phyloP scores from a whole-genome alignment of 306 rosid genomes.

The Cyclanthera cordifolia region DNA sequence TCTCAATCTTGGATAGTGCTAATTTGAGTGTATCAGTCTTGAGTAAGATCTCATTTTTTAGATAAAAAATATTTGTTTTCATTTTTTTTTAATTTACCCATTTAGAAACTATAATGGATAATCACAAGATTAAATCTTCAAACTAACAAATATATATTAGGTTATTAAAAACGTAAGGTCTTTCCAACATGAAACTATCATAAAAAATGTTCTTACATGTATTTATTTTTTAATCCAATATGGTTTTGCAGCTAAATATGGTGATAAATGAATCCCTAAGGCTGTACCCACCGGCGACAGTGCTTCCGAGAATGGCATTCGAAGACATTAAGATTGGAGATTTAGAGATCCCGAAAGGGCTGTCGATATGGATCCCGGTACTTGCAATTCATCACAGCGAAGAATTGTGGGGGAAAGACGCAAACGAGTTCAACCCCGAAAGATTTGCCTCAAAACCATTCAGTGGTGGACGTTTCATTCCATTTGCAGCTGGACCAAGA shows the following conservation, averaged over 20 bases:
- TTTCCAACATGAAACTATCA: no score
- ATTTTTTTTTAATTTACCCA: no score
- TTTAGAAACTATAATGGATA: no score
- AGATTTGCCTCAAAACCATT: conserved; percentile 67
- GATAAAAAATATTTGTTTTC: no score
- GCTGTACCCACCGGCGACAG: conserved; percentile 85
- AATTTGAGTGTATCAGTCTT: no score
- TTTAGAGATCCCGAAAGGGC: conserved; percentile 72
- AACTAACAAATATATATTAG: no score
- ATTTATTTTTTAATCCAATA: background rate
- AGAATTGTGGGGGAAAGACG: conserved; percentile 87
- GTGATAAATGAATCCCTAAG: conserved; percentile 88
- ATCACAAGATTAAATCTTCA: no score
- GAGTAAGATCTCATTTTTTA: no score
- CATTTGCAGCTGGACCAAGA: conserved; percentile 80
- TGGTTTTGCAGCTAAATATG: conserved; percentile 52
- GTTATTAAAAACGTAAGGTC: no score
- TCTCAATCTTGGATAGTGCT: no score
- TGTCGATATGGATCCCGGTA: conserved; percentile 92
- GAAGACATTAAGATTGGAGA: conserved; percentile 76
- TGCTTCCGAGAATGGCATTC: conserved; percentile 84
- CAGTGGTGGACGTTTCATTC: conserved; percentile 59
- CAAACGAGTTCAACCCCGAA: conserved; percentile 76
- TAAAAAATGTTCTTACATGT: no score
- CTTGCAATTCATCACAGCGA: conserved; percentile 87